Base-by-base conservation (phyloP, 768 basidiomycete species). In the Suillus fuscotomentosus region DNA sequence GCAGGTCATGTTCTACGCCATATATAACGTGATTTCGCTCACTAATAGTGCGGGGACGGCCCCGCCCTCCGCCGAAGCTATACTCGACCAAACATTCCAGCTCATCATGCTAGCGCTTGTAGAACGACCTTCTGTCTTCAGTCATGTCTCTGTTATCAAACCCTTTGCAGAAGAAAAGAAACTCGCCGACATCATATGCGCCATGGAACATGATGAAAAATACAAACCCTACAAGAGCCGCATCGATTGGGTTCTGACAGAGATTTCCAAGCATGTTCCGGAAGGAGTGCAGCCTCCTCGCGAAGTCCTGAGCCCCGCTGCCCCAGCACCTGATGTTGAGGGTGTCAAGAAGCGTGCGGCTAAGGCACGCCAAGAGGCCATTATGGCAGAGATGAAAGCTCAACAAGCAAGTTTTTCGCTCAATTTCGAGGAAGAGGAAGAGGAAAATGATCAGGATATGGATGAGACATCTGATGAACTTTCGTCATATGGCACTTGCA, bases 371-470 rank as follows among this genome's bases (percentile, higher is more conserved):
- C 91, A 97, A 74, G 92, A 91, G 65, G 90, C 92, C 0, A 93
- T 99, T 70, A 93, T 99, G 94, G 86, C 88, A 71, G 90, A 97
- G 78, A 98, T 99, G 87, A 94, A 93, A 71, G 89, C 89, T 31
- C 92, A 95, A 70, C 96, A 98, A 71, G 89, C 88, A 38, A 91
- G 88, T 68, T 94, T 96, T 74, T 88, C 92, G 3, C 83, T 86
- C 72, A 91, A 89, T 68, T 89, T 92, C 64, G 88, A 88, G 56
- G 90, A 92, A 60, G 89, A 86, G 7, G 89, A 89, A 7, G 92
- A 92, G 6, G 85, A 86, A 2, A 83, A 85, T 7, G 85, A 84
- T 70, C 80, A 81, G 41, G 83, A 84, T 10, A 72, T 77, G 70
- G 79, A 77, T 5, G 80, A 79, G 43, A 78, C 82, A 9, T 78